Base-by-base conservation (phyloP, 768 basidiomycete genomes). In the Lactifluus volemus region DNA sequence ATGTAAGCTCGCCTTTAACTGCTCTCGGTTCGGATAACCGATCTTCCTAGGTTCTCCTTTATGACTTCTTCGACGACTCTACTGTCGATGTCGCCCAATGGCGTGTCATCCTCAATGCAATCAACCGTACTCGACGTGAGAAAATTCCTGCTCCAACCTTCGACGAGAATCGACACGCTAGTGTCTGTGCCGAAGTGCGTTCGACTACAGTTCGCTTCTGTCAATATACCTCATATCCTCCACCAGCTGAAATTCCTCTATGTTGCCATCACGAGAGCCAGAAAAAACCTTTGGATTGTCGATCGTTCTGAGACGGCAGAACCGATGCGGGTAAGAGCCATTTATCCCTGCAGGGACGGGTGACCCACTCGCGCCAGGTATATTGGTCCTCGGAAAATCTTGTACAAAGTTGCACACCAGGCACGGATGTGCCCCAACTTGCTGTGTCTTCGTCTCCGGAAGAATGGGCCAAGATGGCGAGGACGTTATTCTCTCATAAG, bases 1-100 rank as follows among this genome's bases (percentile, higher is more conserved):
- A 84, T 63, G 84, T 83, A 56, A 17, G 65, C 21, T 49, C 25
- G 15, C 12, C 38, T 56, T 49, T 14, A 11, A 34, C 15, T 2
- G 1, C 19, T 19, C 19, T 29, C 2, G 29, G 19, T 36, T 12
- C 9, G 14, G n/a, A n/a, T 49, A n/a, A 53, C 32, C n/a, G n/a
- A 21, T 30, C 36, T 30, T 41, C 14, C 2, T 59, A 86, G 84
- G 85, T 88, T 11, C 72, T 88, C 14, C 67, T 88, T 8, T 86
- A 81, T 61, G 81, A 88, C 64, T 88, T 88, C 69, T 87, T 88
- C 61, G 76, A 79, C 32, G 83, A 87, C 63, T 88, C 86, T 0
- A 58, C 66, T 0, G 72, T 79, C 1, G 76, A 77, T 44, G 59
- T 70, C 1, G 67, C 79, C 0, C 81, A 81, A 47, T 88, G 86